Percentiles rank a stretch among this genome's conserved stretches.
These are phyloP conservation scores for Podospora anserina DNA, from an alignment of 495 filamentous ascomycete species.

Conservation along the genomic window DNA sequence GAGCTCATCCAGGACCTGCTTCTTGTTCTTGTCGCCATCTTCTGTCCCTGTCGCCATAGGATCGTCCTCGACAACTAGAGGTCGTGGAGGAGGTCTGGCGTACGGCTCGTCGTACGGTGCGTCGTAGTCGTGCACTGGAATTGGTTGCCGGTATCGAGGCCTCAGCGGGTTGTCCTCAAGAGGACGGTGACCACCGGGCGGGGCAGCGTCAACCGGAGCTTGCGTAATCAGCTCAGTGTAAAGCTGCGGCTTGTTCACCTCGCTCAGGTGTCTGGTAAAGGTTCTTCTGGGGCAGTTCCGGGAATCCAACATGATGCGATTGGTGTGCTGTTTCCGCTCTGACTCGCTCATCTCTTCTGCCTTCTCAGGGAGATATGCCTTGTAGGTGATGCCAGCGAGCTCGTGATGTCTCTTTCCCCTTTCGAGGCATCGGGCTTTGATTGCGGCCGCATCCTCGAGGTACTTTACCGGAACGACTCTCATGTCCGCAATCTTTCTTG, in stretches of 20 bases:
- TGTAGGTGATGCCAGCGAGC: constrained; percentile 55
- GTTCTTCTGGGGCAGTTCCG: not conserved
- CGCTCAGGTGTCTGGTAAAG: not conserved
- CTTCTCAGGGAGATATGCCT: constrained; percentile 43
- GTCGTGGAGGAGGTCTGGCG: not conserved
- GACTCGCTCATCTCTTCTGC: not conserved
- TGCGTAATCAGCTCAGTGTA: constrained; percentile 20
- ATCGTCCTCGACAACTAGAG: not conserved
- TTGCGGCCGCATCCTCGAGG: not conserved
- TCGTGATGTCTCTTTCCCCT: constrained; percentile 37
- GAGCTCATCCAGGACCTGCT: not conserved
- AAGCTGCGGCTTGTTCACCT: not conserved
- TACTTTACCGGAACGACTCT: not conserved
- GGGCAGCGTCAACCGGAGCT: constrained; percentile 14
- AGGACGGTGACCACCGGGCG: constrained; percentile 21
- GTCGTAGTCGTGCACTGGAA: constrained; percentile 3
- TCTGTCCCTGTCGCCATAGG: not conserved
- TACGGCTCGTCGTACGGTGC: constrained; percentile 5
- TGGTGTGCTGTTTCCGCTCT: not conserved
- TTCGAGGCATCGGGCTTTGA: constrained; percentile 17
- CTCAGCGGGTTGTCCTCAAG: constrained; percentile 9
- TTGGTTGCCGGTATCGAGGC: not conserved
- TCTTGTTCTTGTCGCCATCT: not conserved
- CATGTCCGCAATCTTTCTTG: not conserved
- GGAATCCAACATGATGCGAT: not conserved